These are phyloP conservation scores for Fomitopsis serialis DNA, from an alignment of 768 basidiomycete species.

Conservation along the genomic window DNA sequence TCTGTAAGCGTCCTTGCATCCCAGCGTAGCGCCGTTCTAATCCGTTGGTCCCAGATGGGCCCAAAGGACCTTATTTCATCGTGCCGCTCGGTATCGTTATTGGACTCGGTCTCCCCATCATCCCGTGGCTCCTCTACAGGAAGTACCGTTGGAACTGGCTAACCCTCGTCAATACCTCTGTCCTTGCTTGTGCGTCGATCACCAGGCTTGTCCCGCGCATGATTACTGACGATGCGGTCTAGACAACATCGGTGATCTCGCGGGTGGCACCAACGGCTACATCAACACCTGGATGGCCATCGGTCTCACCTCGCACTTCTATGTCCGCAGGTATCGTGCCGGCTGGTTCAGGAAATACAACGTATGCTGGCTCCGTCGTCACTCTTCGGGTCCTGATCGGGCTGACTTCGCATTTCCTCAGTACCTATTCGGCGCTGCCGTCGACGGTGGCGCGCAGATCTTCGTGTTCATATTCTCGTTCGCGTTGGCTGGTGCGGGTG, in stretches of 20 bases:
- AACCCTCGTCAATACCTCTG: slow-evolving; percentile 1
- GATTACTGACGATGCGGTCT: not conserved
- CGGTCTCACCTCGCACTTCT: slow-evolving; percentile 7
- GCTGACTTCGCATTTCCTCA: not conserved
- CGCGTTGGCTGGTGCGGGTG: slow-evolving; percentile 3
- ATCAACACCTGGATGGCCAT: slow-evolving; percentile 6
- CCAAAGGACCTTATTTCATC: slow-evolving; percentile 2
- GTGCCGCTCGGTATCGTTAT: slow-evolving; percentile 3
- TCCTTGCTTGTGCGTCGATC: not conserved
- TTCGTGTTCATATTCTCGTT: slow-evolving; percentile 7
- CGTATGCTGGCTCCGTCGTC: not conserved
- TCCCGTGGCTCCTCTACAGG: slow-evolving; percentile 2
- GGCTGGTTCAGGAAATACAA: slow-evolving; percentile 8
- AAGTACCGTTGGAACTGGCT: slow-evolving; percentile 3
- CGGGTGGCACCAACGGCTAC: slow-evolving; percentile 6
- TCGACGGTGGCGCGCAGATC: slow-evolving; percentile 4
- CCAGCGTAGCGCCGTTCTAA: not conserved
- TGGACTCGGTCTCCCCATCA: slow-evolving; percentile 1
- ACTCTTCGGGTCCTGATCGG: not conserved
- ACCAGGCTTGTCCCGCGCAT: not conserved
- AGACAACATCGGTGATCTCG: slow-evolving; percentile 5
- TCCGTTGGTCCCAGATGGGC: not conserved
- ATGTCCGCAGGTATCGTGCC: slow-evolving; percentile 3
- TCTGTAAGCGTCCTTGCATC: not conserved
- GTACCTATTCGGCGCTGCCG: slow-evolving; percentile 4